Percentiles rank a stretch among this genome's conserved stretches.
These are phyloP conservation scores for Podaxis rugospora DNA, from an alignment of 768 basidiomycete species.

Conservation along the genomic window DNA sequence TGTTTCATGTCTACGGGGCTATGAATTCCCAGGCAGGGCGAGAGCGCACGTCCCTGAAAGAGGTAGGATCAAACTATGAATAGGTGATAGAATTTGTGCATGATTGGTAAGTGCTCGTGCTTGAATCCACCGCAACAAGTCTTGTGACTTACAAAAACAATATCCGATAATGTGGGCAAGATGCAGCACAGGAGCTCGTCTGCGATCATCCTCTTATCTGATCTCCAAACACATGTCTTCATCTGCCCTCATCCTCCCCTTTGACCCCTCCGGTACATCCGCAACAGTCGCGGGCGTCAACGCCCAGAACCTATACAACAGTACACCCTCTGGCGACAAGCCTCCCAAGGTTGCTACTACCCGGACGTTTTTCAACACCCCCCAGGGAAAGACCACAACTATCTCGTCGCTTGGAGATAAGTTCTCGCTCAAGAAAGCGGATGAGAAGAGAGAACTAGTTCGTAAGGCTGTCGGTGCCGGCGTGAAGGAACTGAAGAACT, in stretches of 20 bases:
- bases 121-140: background rate
- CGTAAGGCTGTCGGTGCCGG: slow-evolving; percentile 69
- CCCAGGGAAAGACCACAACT: slow-evolving; percentile 42
- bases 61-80: too few relatives aligned
- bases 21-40: background rate
- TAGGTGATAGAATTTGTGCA: too few relatives aligned
- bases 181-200: slow-evolving; percentile 19
- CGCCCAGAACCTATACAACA: slow-evolving; percentile 47
- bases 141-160: slow-evolving; percentile 3
- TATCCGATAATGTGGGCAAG: slow-evolving; percentile 18
- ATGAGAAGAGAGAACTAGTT: slow-evolving; percentile 58
- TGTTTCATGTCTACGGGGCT: too few relatives aligned
- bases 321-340: slow-evolving; percentile 45
- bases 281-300: slow-evolving; percentile 34
- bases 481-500: slow-evolving; percentile 60
- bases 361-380: slow-evolving; percentile 59
- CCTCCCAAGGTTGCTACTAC: slow-evolving; percentile 58
- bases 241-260: slow-evolving; percentile 53
- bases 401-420: slow-evolving; percentile 57
- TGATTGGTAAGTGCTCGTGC: background rate
- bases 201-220: slow-evolving; percentile 17
- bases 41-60: background rate
- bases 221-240: slow-evolving; percentile 42
- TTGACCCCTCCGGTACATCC: slow-evolving; percentile 41
- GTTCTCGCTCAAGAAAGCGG: slow-evolving; percentile 40